A percentile compares a stretch with the other conserved stretches of the same genome.
Conservation (phyloP, 1,284 basidiomycete genomes). For the Tetrapyrgos nigripes region DNA sequence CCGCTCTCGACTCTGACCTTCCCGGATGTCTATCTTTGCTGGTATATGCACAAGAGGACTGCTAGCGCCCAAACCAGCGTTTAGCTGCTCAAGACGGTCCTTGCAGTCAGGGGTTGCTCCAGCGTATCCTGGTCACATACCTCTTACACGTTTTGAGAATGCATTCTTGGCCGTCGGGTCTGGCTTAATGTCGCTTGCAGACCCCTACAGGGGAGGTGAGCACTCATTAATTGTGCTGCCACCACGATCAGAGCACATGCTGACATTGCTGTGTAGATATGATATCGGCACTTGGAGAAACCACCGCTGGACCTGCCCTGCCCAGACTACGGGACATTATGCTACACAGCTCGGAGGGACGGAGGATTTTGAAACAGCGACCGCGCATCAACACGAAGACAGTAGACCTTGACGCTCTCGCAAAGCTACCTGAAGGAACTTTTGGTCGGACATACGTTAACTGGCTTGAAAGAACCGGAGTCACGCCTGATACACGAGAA, state of each 20-base stretch:
- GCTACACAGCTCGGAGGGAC: conserved; percentile 81
- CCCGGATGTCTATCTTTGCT: too few relatives aligned
- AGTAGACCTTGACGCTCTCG: conserved; percentile 75
- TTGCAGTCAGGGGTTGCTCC: conserved; percentile 36
- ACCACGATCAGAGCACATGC: neutral
- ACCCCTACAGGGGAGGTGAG: conserved; percentile 88
- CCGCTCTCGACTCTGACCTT: too few relatives aligned
- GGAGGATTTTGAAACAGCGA: conserved; percentile 82
- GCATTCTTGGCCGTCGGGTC: conserved; percentile 87
- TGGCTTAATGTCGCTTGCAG: conserved; percentile 81
- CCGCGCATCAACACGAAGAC: conserved; percentile 84
- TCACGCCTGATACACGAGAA: conserved; percentile 95
- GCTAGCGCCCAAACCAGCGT: neutral
- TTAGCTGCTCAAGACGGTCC: neutral
- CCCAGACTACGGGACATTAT: conserved; percentile 81
- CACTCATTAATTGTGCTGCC: conserved; percentile 11
- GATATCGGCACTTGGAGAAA: conserved; percentile 93
- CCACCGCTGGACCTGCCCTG: conserved; percentile 83
- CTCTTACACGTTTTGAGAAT: conserved; percentile 82
- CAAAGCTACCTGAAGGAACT: conserved; percentile 75
- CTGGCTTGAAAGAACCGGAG: conserved; percentile 89
- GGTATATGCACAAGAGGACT: too few relatives aligned
- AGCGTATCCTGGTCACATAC: conserved; percentile 81
- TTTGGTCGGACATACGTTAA: conserved; percentile 89
- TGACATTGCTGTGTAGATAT: conserved; percentile 66